Evolutionary conservation across 1,284 basidiomycete genomes (phyloP).

Genomic region (Meripilus lineatus): DNA sequence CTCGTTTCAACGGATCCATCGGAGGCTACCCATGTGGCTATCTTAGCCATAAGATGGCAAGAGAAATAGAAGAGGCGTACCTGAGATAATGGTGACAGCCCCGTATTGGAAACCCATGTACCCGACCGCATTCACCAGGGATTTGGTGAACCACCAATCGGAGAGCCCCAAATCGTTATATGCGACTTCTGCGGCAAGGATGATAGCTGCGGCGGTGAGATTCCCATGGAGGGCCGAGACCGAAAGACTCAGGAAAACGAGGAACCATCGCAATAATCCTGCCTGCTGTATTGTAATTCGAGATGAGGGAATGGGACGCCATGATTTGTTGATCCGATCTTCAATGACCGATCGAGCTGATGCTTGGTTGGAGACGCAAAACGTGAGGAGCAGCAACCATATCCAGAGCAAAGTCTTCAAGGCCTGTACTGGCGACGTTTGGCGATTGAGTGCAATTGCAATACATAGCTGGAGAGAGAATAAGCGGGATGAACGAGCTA

Average conservation of each 20-base stretch:
- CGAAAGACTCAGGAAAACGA: conserved; percentile 27
- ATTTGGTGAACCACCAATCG: conserved; percentile 29
- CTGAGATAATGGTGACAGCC: conserved; percentile 12
- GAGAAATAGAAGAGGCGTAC: conserved; percentile 7
- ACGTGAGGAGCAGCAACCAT: conserved; percentile 39
- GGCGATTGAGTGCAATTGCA: too few species aligned
- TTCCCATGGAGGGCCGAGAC: conserved; percentile 30
- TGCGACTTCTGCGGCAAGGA: too few species aligned
- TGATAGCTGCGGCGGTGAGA: too few species aligned
- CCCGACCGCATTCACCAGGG: conserved; percentile 30
- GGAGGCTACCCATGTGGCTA: neutral
- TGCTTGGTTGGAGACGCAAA: conserved; percentile 39
- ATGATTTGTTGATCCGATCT: conserved; percentile 40
- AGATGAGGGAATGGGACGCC: too few species aligned
- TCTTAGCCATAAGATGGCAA: conserved; percentile 30
- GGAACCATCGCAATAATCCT: conserved; percentile 29
- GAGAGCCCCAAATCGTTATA: too few species aligned
- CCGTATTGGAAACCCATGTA: conserved; percentile 33
- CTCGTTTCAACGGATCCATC: conserved; percentile 3
- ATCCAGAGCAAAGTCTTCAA: conserved; percentile 34
- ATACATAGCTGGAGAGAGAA: too few species aligned
- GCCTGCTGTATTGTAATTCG: conserved; percentile 32
- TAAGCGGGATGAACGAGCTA: neutral
- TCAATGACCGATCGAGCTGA: conserved; percentile 33
- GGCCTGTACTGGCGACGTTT: too few species aligned